Conservation (phyloP, 164 flowering plant species). For the Stephania japonica region DNA sequence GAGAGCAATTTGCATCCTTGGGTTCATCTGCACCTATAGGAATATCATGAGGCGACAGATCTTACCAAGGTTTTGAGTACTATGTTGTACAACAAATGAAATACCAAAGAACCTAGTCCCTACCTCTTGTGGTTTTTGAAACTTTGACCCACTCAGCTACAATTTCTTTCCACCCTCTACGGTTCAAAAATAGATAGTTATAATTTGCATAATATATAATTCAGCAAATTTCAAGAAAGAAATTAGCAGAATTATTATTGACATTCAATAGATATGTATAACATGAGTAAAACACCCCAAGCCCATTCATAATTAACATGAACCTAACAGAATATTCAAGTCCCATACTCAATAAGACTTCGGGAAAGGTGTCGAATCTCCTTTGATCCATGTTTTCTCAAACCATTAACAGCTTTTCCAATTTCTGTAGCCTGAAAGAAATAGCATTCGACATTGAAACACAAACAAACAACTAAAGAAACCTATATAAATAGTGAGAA, state of each 20-base stretch:
- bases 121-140: conserved; percentile 44
- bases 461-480: background rate
- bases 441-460: background rate
- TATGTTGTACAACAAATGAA: conserved; percentile 2
- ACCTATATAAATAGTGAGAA: background rate
- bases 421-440: conserved; percentile 72
- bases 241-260: background rate
- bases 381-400: conserved; percentile 62
- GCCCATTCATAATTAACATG: background rate
- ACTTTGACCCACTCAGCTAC: conserved; percentile 71
- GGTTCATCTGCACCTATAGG: conserved; percentile 6
- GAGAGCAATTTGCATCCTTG: conserved; percentile 43
- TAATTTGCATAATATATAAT: background rate
- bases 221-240: background rate
- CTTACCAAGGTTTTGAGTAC: background rate
- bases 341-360: conserved; percentile 56
- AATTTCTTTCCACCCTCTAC: conserved; percentile 75
- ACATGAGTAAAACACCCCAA: background rate
- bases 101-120: background rate
- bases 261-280: background rate
- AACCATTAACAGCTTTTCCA: conserved; percentile 73
- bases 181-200: conserved; percentile 10
- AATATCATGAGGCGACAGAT: background rate
- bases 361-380: conserved; percentile 51
- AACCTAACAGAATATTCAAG: conserved; percentile 2